Evolutionary conservation across 805 yeast genomes (phyloP).

Genomic region (Metahyphopichia silvanorum): DNA sequence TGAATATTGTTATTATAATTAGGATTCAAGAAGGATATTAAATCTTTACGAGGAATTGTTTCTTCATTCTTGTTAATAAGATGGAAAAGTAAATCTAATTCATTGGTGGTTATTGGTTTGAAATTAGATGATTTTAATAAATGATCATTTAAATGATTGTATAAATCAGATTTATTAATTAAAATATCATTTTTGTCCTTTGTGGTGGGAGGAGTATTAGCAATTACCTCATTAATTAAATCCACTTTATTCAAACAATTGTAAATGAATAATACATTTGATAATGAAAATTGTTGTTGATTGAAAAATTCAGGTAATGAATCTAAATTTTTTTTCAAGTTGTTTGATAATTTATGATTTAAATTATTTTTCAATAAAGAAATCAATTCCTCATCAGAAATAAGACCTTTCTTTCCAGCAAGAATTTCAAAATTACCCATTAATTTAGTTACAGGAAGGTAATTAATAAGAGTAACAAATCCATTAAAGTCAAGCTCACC

Average conservation of each 20-base stretch:
- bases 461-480: slow-evolving; percentile 38
- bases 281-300: slow-evolving; percentile 28
- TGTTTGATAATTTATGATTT: slow-evolving; percentile 37
- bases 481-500: slow-evolving; percentile 37
- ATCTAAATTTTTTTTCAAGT: slow-evolving; percentile 32
- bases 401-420: slow-evolving; percentile 28
- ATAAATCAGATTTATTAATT: slow-evolving; percentile 39
- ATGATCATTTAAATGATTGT: slow-evolving; percentile 41
- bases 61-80: slow-evolving; percentile 37
- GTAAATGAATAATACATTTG: slow-evolving; percentile 39
- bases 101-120: slow-evolving; percentile 37
- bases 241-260: slow-evolving; percentile 40
- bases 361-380: slow-evolving; percentile 33
- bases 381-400: slow-evolving; percentile 28
- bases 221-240: slow-evolving; percentile 43
- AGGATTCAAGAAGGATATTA: slow-evolving; percentile 57
- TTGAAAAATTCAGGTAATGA: slow-evolving; percentile 35
- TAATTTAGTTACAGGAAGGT: slow-evolving; percentile 43
- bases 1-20: slow-evolving; percentile 35
- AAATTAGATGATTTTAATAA: slow-evolving; percentile 41
- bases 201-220: slow-evolving; percentile 43
- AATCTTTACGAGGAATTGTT: slow-evolving; percentile 38
- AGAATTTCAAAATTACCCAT: slow-evolving; percentile 41
- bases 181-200: slow-evolving; percentile 39
- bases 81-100: slow-evolving; percentile 39